Conservation (phyloP, 108 stramenopile species). For the Stephanodiscus triporus region DNA sequence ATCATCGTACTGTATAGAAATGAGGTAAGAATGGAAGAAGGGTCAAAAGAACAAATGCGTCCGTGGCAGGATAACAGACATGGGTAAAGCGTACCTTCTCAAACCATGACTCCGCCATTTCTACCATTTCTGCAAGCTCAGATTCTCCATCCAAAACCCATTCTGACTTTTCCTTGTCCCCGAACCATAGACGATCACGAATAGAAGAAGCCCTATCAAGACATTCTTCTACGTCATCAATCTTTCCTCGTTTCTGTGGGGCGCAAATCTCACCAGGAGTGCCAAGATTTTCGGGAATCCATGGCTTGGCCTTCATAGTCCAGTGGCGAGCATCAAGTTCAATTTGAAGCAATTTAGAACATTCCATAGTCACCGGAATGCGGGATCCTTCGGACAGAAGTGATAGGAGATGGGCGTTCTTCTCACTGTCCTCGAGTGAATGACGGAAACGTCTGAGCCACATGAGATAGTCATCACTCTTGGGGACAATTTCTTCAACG, state of each 20-base stretch:
- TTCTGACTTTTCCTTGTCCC: conserved; percentile 41
- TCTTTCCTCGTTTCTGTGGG: conserved; percentile 63
- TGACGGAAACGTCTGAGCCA: conserved; percentile 60
- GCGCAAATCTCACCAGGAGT: conserved; percentile 26
- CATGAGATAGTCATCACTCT: conserved; percentile 41
- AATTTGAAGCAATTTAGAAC: conserved; percentile 70
- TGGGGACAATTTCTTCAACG: conserved; percentile 59
- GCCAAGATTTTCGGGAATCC: conserved; percentile 56
- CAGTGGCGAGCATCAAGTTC: conserved; percentile 81
- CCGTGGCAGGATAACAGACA: conserved; percentile 2
- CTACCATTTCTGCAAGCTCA: conserved; percentile 57
- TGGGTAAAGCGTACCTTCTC: conserved; percentile 55
- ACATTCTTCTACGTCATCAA: conserved; percentile 76
- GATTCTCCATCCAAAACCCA: conserved; percentile 68
- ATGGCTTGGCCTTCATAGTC: conserved; percentile 66
- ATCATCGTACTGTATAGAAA: conserved; percentile 50
- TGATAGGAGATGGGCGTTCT: conserved; percentile 47
- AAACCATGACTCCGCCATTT: conserved; percentile 68
- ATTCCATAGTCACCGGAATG: conserved; percentile 76
- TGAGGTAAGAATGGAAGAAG: neutral
- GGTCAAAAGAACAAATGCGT: neutral
- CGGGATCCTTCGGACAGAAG: conserved; percentile 70
- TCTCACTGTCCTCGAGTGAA: conserved; percentile 53
- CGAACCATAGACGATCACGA: conserved; percentile 59
- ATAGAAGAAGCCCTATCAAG: conserved; percentile 61